Evolutionary conservation across 208 protist species (phyloP).

Genomic region (Phytomonas sp.): DNA sequence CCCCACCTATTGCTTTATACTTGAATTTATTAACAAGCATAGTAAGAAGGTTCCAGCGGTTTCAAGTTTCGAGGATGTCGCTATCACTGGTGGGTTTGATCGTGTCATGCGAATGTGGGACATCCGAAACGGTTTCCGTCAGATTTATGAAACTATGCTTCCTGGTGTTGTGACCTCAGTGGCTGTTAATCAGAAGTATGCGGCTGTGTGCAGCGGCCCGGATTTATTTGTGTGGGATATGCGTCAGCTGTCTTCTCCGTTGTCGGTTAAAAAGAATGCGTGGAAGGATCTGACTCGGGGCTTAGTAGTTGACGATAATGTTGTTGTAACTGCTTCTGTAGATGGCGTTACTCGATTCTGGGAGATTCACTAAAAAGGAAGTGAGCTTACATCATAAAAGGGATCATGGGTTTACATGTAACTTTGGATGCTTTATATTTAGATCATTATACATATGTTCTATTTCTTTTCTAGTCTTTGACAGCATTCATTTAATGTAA

Average conservation of each 20-base stretch:
- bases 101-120: slow-evolving; percentile 77
- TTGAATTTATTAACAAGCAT: slow-evolving; percentile 66
- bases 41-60: slow-evolving; percentile 81
- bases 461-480: slow-evolving; percentile 4
- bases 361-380: slow-evolving; percentile 38
- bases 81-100: slow-evolving; percentile 79
- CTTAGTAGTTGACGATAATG: slow-evolving; percentile 67
- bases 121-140: slow-evolving; percentile 44
- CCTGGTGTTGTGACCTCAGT: slow-evolving; percentile 74
- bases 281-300: slow-evolving; percentile 84
- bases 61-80: slow-evolving; percentile 43
- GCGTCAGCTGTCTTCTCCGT: slow-evolving; percentile 41
- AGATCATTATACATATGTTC: slow-evolving; percentile 4
- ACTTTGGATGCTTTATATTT: slow-evolving; percentile 8
- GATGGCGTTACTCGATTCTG: slow-evolving; percentile 80
- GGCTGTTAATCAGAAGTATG: slow-evolving; percentile 53
- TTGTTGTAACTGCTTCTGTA: slow-evolving; percentile 76
- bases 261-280: slow-evolving; percentile 59
- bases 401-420: background rate
- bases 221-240: slow-evolving; percentile 79
- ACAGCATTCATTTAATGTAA: slow-evolving; percentile 3
- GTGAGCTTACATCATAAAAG: background rate
- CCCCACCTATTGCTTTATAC: slow-evolving; percentile 40
- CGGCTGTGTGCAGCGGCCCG: slow-evolving; percentile 70
- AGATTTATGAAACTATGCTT: slow-evolving; percentile 47